These are phyloP conservation scores for Gracilaria domingensis DNA, from an alignment of 23 red algal genomes.

Conservation along the genomic window DNA sequence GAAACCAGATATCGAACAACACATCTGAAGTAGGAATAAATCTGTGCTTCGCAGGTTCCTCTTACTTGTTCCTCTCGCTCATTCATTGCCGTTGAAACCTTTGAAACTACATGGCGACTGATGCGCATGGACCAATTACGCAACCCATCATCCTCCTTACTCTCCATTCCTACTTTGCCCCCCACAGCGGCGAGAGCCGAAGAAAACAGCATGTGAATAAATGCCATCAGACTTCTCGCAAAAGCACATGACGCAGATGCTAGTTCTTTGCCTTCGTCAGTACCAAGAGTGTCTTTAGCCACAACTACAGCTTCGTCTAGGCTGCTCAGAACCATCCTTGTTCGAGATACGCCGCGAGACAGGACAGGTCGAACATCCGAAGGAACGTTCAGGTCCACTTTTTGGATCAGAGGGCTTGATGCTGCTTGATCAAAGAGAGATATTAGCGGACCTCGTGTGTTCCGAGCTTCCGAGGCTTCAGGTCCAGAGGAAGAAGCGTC, in stretches of 20 bases:
- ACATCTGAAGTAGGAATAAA: background rate
- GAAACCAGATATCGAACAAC: background rate
- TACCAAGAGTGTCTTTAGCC: slow-evolving; percentile 4
- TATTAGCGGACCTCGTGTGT: background rate
- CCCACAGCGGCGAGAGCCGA: slow-evolving; percentile 2
- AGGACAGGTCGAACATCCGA: background rate
- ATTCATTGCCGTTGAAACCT: background rate
- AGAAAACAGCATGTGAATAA: slow-evolving; percentile 1
- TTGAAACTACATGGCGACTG: slow-evolving; percentile 14
- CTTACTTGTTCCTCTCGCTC: slow-evolving; percentile 3
- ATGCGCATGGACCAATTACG: background rate
- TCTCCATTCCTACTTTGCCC: background rate
- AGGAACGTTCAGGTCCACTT: background rate
- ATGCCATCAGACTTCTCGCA: slow-evolving; percentile 8
- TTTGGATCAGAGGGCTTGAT: slow-evolving; percentile 2
- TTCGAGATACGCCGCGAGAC: background rate
- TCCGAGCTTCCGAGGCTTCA: background rate
- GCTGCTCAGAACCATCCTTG: background rate
- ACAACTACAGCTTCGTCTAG: slow-evolving; percentile 4
- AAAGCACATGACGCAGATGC: slow-evolving; percentile 25
- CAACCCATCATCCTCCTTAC: background rate
- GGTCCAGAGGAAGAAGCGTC: background rate
- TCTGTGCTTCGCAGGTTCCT: slow-evolving; percentile 13
- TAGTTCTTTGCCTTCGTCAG: slow-evolving; percentile 20
- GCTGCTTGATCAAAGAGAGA: slow-evolving; percentile 5